Evolutionary conservation across 352 stramenopile genomes (phyloP), one percentile per base, ranked within the genome.

Genomic region (Albugo candida): DNA sequence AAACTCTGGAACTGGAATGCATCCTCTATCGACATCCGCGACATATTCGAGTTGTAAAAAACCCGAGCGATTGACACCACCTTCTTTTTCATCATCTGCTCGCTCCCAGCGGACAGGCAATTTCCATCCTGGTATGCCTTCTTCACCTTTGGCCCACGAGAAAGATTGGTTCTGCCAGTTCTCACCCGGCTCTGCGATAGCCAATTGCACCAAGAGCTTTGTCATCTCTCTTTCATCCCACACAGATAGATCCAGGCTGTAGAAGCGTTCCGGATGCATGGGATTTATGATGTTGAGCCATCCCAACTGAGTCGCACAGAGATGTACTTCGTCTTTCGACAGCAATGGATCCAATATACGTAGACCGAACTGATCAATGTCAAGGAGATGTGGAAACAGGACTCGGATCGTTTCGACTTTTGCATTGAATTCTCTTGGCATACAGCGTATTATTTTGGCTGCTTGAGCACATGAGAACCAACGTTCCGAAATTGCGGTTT

Each of bases 131-230:
- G 76, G 76, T 37, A 88, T 66, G 11, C 67, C 68, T 11, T 63
- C 56, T 45, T 85, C 76, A 1, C 65, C 68, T 12, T 56, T 38
- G 12, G 64, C 53, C 21, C 60, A 38, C 3, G 68, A 58, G 51
- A 84, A 88, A 46, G 59, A 75, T 58, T 88, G 73, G 48, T 84
- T 81, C 52, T 84, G 62, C 76, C 76, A 88, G 52, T 88, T 88
- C 51, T 88, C 76, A 0, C 76, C 74, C 11, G 76, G 76, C 40
- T 89, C 76, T 2, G 63, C 63, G 48, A 85, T 82, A n/a, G 77
- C 74, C 24, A 87, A 55, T 24, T 71, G 61, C 43, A 91, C 75
- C 12, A 86, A 68, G 36, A 87, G 52, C 51, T 86, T 87, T 39
- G 70, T 76, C 59, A 81, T 71, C 52, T 86, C 74, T 11, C 77